These are phyloP conservation scores for Teunomyces atbi DNA, from an alignment of 805 yeast genomes.

Conservation along the genomic window DNA sequence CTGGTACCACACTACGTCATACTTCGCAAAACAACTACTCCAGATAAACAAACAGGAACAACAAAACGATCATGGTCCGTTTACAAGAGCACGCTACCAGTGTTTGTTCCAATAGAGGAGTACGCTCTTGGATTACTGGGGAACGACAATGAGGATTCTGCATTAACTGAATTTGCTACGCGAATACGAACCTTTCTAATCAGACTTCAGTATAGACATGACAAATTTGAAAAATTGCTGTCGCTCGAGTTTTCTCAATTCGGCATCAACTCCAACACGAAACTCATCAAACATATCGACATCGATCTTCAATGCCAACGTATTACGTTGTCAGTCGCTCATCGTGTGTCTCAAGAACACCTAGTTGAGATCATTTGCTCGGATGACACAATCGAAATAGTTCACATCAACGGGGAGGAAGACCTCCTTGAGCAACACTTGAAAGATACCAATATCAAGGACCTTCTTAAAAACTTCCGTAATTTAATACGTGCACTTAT, in stretches of 20 bases:
- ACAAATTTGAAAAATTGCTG: conserved; percentile 21
- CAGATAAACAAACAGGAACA: conserved; percentile 7
- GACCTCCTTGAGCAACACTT: not conserved
- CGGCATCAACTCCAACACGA: conserved; percentile 1
- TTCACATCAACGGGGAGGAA: conserved; percentile 5
- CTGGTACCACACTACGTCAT: conserved; percentile 49
- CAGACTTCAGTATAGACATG: conserved; percentile 31
- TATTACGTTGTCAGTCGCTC: conserved; percentile 12
- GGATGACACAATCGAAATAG: conserved; percentile 15
- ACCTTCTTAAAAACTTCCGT: conserved; percentile 1
- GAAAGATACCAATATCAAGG: not conserved
- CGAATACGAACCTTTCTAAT: conserved; percentile 22
- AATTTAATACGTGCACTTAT: not conserved
- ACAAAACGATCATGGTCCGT: conserved; percentile 24
- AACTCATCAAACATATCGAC: conserved; percentile 15
- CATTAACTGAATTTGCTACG: conserved; percentile 20
- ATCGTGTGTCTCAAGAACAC: conserved; percentile 2
- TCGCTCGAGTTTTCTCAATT: conserved; percentile 8
- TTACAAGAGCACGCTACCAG: conserved; percentile 37
- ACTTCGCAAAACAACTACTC: conserved; percentile 16
- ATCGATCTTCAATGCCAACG: conserved; percentile 28
- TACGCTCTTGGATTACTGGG: conserved; percentile 11
- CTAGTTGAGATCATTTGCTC: conserved; percentile 23
- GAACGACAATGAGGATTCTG: conserved; percentile 13
- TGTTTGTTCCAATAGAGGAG: conserved; percentile 25